A percentile compares a stretch with the other conserved stretches of the same genome.
These are phyloP conservation scores for Jaltomata sinuosa DNA, from an alignment of 257 asterid genomes.

Conservation along the genomic window DNA sequence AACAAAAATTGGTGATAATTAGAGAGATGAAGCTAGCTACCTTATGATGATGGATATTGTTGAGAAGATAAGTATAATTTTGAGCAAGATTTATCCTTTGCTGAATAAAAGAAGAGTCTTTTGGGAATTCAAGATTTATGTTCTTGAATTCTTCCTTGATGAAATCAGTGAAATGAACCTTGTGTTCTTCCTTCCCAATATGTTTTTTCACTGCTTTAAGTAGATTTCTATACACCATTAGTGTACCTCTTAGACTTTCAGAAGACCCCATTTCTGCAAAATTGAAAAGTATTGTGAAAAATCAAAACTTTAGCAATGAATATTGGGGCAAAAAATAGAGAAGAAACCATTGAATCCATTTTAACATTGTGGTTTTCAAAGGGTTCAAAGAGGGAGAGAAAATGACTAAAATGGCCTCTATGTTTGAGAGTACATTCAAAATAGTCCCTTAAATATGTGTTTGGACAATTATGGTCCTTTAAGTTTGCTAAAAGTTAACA, in stretches of 20 bases:
- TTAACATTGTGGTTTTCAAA: background rate
- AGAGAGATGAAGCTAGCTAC: slow-evolving; percentile 14
- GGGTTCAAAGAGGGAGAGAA: background rate
- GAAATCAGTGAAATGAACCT: slow-evolving; percentile 55
- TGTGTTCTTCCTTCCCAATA: slow-evolving; percentile 53
- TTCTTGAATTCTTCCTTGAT: slow-evolving; percentile 57
- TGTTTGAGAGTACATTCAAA: background rate
- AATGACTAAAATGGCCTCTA: background rate
- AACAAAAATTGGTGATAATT: background rate
- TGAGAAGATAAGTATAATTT: slow-evolving; percentile 57
- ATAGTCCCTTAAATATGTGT: background rate
- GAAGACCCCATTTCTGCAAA: background rate
- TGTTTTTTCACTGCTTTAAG: slow-evolving; percentile 60
- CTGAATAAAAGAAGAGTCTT: slow-evolving; percentile 19
- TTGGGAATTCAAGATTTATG: background rate
- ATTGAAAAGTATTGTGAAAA: background rate
- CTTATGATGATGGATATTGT: slow-evolving; percentile 88
- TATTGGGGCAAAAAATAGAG: background rate
- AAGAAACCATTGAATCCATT: background rate
- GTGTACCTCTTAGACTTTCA: background rate
- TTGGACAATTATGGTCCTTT: background rate
- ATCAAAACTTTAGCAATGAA: background rate
- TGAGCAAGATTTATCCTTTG: slow-evolving; percentile 50
- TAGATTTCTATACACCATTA: slow-evolving; percentile 48
- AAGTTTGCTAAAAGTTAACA: background rate